Conservation (phyloP, 257 asterid genomes). For the Fraxinus pennsylvanica region DNA sequence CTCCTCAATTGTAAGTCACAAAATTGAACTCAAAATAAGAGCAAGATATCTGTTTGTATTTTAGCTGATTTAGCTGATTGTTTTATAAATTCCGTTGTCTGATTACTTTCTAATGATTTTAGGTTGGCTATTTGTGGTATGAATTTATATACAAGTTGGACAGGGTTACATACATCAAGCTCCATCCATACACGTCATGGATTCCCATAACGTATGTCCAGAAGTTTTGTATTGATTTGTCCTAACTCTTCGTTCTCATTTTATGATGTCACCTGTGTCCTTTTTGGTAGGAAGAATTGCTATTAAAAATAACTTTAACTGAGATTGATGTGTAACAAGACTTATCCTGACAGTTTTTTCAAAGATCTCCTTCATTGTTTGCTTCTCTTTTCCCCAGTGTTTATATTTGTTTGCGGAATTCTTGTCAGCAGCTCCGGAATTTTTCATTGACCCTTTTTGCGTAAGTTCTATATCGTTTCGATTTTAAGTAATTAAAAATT, state of each 20-base stretch:
- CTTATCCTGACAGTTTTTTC: not conserved
- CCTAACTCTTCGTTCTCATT: not conserved
- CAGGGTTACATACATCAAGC: slow-evolving; percentile 81
- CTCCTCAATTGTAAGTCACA: slow-evolving; percentile 59
- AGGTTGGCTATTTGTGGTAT: slow-evolving; percentile 79
- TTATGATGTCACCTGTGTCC: not conserved
- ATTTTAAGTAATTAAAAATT: not conserved
- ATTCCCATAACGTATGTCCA: slow-evolving; percentile 84
- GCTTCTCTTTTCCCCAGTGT: slow-evolving; percentile 49
- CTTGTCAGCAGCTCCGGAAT: slow-evolving; percentile 75
- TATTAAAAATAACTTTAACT: slow-evolving; percentile 14
- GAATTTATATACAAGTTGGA: slow-evolving; percentile 93
- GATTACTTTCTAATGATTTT: slow-evolving; percentile 19
- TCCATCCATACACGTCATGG: slow-evolving; percentile 99
- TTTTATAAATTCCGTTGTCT: not conserved
- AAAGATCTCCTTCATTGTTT: slow-evolving; percentile 27
- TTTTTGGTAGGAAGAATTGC: slow-evolving; percentile 1
- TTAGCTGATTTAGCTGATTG: not conserved
- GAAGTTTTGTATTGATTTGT: not conserved
- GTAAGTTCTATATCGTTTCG: slow-evolving; percentile 52
- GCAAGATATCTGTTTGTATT: not conserved
- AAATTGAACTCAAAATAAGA: not conserved
- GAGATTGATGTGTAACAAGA: slow-evolving; percentile 2
- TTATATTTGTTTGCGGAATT: slow-evolving; percentile 85
- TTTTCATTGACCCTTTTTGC: slow-evolving; percentile 85